A percentile compares a stretch with the other conserved stretches of the same genome.
These are phyloP conservation scores for Sphagnum contortum DNA, from an alignment of 225 moss, liverwort and hornwort genomes.

Conservation along the genomic window DNA sequence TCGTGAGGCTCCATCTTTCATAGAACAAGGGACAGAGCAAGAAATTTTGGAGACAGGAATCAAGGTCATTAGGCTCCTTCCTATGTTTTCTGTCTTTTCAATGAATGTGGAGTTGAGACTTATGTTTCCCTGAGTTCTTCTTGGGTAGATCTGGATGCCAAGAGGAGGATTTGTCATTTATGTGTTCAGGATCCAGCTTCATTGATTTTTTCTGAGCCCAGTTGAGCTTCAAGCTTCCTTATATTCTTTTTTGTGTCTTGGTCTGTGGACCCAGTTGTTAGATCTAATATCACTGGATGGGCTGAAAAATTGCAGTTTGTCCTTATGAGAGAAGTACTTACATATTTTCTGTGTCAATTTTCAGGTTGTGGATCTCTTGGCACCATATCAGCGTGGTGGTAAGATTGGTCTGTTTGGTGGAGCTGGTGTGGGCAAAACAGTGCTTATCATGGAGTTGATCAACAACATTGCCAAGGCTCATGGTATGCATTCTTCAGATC, in stretches of 20 bases:
- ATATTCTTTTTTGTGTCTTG: too few species aligned
- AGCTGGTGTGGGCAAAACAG: constrained; percentile 89
- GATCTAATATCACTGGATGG: too few species aligned
- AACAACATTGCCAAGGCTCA: constrained; percentile 53
- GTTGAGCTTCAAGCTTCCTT: too few species aligned
- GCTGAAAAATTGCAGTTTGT: too few species aligned
- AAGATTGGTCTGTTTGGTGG: constrained; percentile 96
- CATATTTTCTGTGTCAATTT: background rate
- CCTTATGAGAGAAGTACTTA: background rate
- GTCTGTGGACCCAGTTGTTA: too few species aligned
- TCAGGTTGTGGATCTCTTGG: constrained; percentile 85
- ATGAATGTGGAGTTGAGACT: too few species aligned
- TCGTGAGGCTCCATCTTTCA: constrained; percentile 77
- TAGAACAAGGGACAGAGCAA: constrained; percentile 76
- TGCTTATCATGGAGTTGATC: constrained; percentile 60
- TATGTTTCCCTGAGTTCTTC: too few species aligned
- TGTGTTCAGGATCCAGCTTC: too few species aligned
- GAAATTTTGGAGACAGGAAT: constrained; percentile 89
- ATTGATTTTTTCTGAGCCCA: too few species aligned
- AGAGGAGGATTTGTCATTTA: too few species aligned
- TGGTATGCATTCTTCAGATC: constrained; percentile 4
- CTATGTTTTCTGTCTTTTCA: background rate
- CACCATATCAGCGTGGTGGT: constrained; percentile 96
- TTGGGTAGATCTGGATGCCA: too few species aligned
- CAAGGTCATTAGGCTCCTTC: constrained; percentile 27